Percentiles rank a stretch among this genome's conserved stretches.
Evolutionary conservation across 2,329 filamentous ascomycete genomes (phyloP).

Genomic region (Phyllosticta capitalensis): DNA sequence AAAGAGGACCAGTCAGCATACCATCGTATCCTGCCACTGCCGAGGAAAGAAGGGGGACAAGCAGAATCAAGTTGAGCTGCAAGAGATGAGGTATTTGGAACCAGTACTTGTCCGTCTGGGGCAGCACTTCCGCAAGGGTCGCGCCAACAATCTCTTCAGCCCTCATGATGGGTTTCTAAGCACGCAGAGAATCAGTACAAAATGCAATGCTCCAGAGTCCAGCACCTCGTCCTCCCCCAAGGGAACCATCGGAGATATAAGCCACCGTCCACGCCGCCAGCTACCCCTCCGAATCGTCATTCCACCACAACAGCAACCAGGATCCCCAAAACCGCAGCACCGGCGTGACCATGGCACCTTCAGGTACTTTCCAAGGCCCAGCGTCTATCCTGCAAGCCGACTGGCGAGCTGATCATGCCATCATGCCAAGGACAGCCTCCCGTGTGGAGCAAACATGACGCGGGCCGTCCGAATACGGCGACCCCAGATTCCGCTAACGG

Average conservation of each 20-base stretch:
- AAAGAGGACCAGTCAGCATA: conserved; percentile 4
- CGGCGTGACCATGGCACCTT: not conserved
- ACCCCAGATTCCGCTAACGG: not conserved
- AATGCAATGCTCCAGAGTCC: not conserved
- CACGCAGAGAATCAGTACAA: not conserved
- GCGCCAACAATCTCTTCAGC: conserved; percentile 41
- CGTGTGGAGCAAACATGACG: not conserved
- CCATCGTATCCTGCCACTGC: conserved; percentile 39
- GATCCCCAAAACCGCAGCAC: not conserved
- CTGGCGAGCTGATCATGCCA: not conserved
- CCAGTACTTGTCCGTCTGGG: conserved; percentile 34
- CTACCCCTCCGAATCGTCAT: not conserved
- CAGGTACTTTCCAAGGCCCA: not conserved
- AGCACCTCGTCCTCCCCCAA: not conserved
- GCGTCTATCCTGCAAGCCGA: not conserved
- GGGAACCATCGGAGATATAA: not conserved
- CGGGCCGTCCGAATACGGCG: not conserved
- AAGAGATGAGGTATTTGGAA: conserved; percentile 35
- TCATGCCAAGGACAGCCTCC: not conserved
- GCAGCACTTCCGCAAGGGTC: conserved; percentile 29
- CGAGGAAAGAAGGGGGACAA: conserved; percentile 36
- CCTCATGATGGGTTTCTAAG: conserved; percentile 33
- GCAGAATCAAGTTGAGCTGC: conserved; percentile 35
- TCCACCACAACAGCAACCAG: not conserved
- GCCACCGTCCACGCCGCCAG: not conserved